Evolutionary conservation across 2,329 filamentous ascomycete genomes (phyloP).

Genomic region (Leptographium galeiforme): DNA sequence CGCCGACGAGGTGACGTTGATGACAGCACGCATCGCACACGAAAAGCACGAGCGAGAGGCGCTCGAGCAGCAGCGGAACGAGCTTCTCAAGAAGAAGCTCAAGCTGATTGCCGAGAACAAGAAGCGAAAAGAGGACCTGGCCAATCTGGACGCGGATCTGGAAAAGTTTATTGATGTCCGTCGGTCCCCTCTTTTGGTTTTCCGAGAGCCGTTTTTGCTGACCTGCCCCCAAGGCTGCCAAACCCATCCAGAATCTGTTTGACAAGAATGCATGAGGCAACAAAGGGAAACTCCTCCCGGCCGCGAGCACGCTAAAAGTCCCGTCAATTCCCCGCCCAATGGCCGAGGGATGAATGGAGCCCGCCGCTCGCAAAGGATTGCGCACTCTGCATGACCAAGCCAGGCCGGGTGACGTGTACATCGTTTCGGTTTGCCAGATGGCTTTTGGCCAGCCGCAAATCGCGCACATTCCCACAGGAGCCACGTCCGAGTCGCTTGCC

Average conservation of each 20-base stretch:
- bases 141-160: constrained; percentile 78
- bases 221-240: neutral
- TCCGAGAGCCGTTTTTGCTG: neutral
- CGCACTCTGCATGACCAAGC: too few species aligned
- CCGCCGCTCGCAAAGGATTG: too few species aligned
- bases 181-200: neutral
- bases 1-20: constrained; percentile 65
- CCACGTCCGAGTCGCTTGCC: too few species aligned
- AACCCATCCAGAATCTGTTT: constrained; percentile 3
- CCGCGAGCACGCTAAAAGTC: too few species aligned
- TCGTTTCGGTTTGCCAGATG: too few species aligned
- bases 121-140: constrained; percentile 83
- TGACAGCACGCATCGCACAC: constrained; percentile 82
- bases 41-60: constrained; percentile 75
- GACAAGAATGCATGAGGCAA: neutral
- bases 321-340: too few species aligned
- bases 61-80: constrained; percentile 72
- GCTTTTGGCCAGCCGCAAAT: too few species aligned
- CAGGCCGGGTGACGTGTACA: too few species aligned
- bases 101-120: constrained; percentile 63
- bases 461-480: too few species aligned
- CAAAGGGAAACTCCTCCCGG: too few species aligned
- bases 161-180: constrained; percentile 86
- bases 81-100: constrained; percentile 53
- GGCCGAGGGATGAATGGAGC: too few species aligned